Percentiles rank a stretch among this genome's conserved stretches.
Evolutionary conservation across 73 alveolate genomes (phyloP).

Genomic region (Tetrahymena malaccensis): DNA sequence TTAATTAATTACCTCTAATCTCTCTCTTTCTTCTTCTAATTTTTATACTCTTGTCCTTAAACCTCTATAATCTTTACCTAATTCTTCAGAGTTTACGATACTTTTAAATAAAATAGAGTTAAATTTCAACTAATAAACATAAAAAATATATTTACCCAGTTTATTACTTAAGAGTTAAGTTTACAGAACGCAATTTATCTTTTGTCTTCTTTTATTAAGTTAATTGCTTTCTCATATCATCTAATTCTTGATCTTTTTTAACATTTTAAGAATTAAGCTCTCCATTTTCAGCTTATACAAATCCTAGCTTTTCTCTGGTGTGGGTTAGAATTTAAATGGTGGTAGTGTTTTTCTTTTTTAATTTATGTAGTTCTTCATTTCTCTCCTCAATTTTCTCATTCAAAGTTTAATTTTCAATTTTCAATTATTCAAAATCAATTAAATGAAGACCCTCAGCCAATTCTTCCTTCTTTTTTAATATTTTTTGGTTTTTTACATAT

Average conservation of each 20-base stretch:
- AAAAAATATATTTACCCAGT: conserved; percentile 48
- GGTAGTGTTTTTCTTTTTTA: conserved; percentile 79
- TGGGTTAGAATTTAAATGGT: conserved; percentile 89
- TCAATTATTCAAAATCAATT: conserved; percentile 92
- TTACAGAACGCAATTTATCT: conserved; percentile 59
- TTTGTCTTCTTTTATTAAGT: conserved; percentile 67
- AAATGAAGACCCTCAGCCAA: conserved; percentile 94
- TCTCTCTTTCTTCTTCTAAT: not conserved
- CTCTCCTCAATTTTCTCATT: conserved; percentile 96
- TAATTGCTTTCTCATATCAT: conserved; percentile 68
- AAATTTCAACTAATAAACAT: not conserved
- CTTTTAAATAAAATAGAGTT: not conserved
- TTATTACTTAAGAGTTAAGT: conserved; percentile 58
- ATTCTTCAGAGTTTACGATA: conserved; percentile 53
- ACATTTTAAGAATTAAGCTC: conserved; percentile 51
- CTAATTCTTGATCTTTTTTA: conserved; percentile 53
- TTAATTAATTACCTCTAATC: not conserved
- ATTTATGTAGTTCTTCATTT: conserved; percentile 91
- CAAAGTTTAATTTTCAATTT: conserved; percentile 90
- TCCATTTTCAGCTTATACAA: conserved; percentile 68
- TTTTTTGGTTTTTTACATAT: conserved; percentile 75
- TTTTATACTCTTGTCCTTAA: not conserved
- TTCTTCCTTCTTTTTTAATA: conserved; percentile 91
- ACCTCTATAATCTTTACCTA: conserved; percentile 44
- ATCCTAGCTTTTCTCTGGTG: conserved; percentile 84